A percentile compares a stretch with the other conserved stretches of the same genome.
phyloP scores from a whole-genome alignment of 768 basidiomycete genomes.

The Sutorius australiensis region DNA sequence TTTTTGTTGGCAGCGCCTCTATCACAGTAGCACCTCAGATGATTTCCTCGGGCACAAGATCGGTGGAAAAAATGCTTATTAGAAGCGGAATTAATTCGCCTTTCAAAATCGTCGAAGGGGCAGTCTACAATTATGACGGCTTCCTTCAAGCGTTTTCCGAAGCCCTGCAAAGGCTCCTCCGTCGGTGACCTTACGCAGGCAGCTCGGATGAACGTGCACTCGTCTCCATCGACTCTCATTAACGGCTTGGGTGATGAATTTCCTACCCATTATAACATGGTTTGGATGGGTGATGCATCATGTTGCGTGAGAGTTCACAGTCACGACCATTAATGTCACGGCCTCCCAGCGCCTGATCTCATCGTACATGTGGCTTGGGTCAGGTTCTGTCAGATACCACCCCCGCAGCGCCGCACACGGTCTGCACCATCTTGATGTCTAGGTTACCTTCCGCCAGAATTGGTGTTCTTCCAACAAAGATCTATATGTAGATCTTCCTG shows the following conservation, averaged over 20 bases:
- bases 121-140: neutral
- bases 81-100: neutral
- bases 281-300: neutral
- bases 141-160: constrained; percentile 6
- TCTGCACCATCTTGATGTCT: neutral
- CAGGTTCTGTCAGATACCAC: neutral
- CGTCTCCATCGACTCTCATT: neutral
- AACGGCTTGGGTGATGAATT: neutral
- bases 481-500: constrained; percentile 3
- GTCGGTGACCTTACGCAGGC: neutral
- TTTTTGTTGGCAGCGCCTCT: neutral
- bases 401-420: no score
- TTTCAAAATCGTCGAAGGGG: constrained; percentile 2
- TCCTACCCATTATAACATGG: neutral
- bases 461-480: constrained; percentile 3
- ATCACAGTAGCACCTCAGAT: neutral
- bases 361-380: neutral
- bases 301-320: constrained; percentile 8
- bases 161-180: neutral
- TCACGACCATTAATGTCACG: constrained; percentile 8
- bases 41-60: constrained; percentile 3
- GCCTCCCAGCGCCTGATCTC: no score
- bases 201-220: neutral
- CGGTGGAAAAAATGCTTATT: neutral
- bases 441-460: neutral